Evolutionary conservation across 176 grass and related monocot species (phyloP).

Genomic region (Raddia distichophylla): DNA sequence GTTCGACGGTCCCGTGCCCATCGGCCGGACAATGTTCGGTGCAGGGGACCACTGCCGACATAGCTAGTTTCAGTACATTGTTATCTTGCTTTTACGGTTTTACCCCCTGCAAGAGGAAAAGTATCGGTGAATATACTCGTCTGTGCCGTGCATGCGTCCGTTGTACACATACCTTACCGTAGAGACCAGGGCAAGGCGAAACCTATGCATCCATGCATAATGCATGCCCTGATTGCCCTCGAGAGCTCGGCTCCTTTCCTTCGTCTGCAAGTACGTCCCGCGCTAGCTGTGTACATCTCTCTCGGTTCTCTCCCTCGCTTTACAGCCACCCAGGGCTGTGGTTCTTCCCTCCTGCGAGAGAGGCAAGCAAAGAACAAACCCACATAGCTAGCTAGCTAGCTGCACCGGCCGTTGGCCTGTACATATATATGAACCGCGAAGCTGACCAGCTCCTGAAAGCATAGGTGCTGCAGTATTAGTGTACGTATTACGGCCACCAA

Average conservation of each 20-base stretch:
- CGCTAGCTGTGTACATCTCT: no score
- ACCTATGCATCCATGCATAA: neutral
- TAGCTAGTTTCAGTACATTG: no score
- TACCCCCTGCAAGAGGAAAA: no score
- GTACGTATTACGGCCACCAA: neutral
- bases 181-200: neutral
- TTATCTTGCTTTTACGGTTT: no score
- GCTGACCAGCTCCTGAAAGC: slow-evolving; percentile 1
- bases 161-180: slow-evolving; percentile 23
- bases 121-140: no score
- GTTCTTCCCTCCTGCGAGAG: slow-evolving; percentile 14
- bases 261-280: slow-evolving; percentile 21
- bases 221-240: neutral
- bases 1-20: no score
- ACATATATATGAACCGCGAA: slow-evolving; percentile 28
- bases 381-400: neutral
- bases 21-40: no score
- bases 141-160: neutral
- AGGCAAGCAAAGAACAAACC: slow-evolving; percentile 69
- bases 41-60: no score
- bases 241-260: slow-evolving; percentile 46
- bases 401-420: neutral
- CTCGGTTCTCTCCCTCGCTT: slow-evolving; percentile 1
- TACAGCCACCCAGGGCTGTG: neutral
- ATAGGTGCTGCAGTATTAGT: neutral